A percentile compares a stretch with the other conserved stretches of the same genome.
phyloP scores from a whole-genome alignment of 2,329 filamentous ascomycete species.

The Magnaporthiopsis incrustans region DNA sequence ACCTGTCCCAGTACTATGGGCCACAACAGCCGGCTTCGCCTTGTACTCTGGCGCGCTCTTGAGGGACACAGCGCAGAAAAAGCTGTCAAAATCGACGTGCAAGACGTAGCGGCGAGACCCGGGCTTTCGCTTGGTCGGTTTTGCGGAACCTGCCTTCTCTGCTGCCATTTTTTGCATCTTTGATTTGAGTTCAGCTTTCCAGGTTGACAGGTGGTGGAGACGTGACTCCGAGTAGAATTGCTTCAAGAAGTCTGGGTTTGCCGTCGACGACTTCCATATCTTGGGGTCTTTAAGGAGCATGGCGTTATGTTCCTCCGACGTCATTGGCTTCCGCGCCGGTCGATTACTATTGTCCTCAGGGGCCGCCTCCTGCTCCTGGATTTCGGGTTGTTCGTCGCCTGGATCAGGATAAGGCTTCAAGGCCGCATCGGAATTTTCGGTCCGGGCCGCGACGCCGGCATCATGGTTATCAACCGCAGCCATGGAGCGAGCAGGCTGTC shows the following conservation, averaged over 20 bases:
- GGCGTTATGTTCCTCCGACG: slow-evolving; percentile 89
- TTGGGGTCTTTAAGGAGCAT: slow-evolving; percentile 75
- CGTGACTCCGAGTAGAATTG: slow-evolving; percentile 95
- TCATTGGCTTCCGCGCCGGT: slow-evolving; percentile 37
- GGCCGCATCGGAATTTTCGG: neutral
- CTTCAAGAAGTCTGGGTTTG: slow-evolving; percentile 86
- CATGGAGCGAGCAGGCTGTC: neutral
- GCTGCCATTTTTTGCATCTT: slow-evolving; percentile 73
- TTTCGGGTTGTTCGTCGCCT: neutral
- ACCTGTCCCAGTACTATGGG: slow-evolving; percentile 74
- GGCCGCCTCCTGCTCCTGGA: neutral
- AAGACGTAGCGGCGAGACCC: slow-evolving; percentile 74
- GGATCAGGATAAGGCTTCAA: neutral
- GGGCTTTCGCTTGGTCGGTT: slow-evolving; percentile 42
- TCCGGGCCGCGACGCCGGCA: neutral
- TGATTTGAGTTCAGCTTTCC: slow-evolving; percentile 92
- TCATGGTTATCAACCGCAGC: neutral
- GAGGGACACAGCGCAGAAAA: slow-evolving; percentile 88
- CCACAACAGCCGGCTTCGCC: slow-evolving; percentile 79
- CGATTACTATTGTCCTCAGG: neutral
- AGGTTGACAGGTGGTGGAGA: slow-evolving; percentile 87
- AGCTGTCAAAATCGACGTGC: slow-evolving; percentile 97
- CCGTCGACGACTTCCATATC: slow-evolving; percentile 80
- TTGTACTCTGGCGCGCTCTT: slow-evolving; percentile 67
- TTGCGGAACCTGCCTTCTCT: slow-evolving; percentile 47